Evolutionary conservation across 2,329 filamentous ascomycete species (phyloP), one percentile per base, ranked within the genome.

Genomic region (Raffaelea deltoideospora): DNA sequence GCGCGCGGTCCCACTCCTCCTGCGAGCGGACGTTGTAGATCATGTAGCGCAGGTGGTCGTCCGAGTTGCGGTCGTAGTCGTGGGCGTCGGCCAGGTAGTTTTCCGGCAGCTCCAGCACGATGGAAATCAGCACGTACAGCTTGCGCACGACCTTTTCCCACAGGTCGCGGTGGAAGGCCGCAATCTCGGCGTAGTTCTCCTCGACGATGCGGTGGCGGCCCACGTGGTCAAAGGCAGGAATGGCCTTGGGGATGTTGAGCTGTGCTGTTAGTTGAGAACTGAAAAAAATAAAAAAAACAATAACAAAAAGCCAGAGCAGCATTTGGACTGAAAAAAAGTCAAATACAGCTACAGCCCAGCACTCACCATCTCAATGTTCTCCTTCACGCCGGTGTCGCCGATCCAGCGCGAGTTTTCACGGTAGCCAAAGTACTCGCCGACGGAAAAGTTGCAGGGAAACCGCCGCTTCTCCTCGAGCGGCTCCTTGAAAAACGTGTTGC

Each of bases 21-120:
- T 55, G 44, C 1, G 53, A 54, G 22, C 64, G 59, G 0, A 58
- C 53, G 26, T 58, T 55, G 44, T 69, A 70, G 37, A 63, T 56
- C 65, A 69, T 69, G 48, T 67, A 69, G 10, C 68, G 62, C n/a
- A 69, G 55, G 44, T 70, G 65, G 40, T 65, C 61, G 40, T 70
- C 67, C 23, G 62, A 61, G 19, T 58, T 52, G 27, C 60, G 51
- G 11, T 67, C 57, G 43, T 70, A 73, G n/a, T 53, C 53, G 45
- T 72, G 68, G 27, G 61, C 57, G n/a, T 59, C 58, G 26, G 64
- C 59, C 13, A 72, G 57, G 38, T 63, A 61, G 10, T 72, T 61
- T 30, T 65, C 60, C 0, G 65, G 62, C 2, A 73, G 52, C 45
- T 72, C 60, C 1, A 73, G 60, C 4, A 72, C 55, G 33, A 72